These are phyloP conservation scores for Zymoseptoria tritici DNA, from an alignment of 2,329 filamentous ascomycete genomes.

Conservation along the genomic window DNA sequence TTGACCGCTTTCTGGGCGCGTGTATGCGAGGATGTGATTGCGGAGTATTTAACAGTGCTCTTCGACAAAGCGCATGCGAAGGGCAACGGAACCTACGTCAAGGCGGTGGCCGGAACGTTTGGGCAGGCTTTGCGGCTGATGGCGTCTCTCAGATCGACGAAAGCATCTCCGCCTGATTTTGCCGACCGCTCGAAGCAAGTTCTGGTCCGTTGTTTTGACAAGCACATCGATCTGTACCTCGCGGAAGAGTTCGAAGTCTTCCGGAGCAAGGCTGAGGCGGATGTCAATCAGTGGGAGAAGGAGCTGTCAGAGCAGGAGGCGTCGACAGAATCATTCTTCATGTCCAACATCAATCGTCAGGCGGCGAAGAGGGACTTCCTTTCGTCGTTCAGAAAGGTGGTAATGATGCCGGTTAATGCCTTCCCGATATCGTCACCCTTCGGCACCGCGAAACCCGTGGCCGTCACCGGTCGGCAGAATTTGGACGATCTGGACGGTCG, in stretches of 20 bases:
- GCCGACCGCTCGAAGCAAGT: conserved; percentile 59
- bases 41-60: conserved; percentile 76
- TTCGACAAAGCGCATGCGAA: conserved; percentile 80
- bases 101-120: conserved; percentile 79
- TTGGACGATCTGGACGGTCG: conserved; percentile 21
- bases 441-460: conserved; percentile 35
- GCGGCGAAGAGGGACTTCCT: conserved; percentile 95
- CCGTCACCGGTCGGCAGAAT: conserved; percentile 11
- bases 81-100: conserved; percentile 70
- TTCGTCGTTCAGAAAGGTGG: conserved; percentile 93
- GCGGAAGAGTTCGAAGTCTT: conserved; percentile 87
- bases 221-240: conserved; percentile 87
- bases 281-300: conserved; percentile 83
- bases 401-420: conserved; percentile 97
- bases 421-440: conserved; percentile 44
- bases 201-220: conserved; percentile 71
- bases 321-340: conserved; percentile 84
- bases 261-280: conserved; percentile 63
- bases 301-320: conserved; percentile 86
- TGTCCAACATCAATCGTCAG: conserved; percentile 89
- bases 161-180: conserved; percentile 54
- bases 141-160: conserved; percentile 60
- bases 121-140: conserved; percentile 77
- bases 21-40: conserved; percentile 71
- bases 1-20: conserved; percentile 75